Percentiles rank a stretch among this genome's conserved stretches.
Evolutionary conservation across 345 rosid species (phyloP).

Genomic region (Physaria fendleri): DNA sequence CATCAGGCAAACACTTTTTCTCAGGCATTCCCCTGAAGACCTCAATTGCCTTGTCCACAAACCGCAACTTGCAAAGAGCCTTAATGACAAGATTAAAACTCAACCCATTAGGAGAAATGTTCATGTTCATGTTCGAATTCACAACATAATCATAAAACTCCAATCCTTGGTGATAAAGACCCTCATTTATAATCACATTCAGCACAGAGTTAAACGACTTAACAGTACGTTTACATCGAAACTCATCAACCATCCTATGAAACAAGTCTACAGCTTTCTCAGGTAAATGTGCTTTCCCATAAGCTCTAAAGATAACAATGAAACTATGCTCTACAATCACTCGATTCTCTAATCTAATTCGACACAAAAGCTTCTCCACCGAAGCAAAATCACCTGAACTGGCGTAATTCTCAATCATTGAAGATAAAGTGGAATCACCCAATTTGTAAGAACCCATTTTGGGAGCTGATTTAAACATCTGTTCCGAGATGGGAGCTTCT

Average conservation of each 20-base stretch:
- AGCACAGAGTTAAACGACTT: constrained; percentile 86
- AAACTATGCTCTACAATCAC: constrained; percentile 52
- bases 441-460: constrained; percentile 56
- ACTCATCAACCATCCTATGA: constrained; percentile 52
- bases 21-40: constrained; percentile 66
- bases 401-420: constrained; percentile 57
- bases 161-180: constrained; percentile 48
- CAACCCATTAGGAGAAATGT: constrained; percentile 53
- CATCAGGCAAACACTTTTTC: constrained; percentile 56
- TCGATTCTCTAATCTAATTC: constrained; percentile 58
- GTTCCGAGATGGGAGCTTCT: constrained; percentile 44
- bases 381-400: constrained; percentile 48
- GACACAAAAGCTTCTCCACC: constrained; percentile 48
- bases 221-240: constrained; percentile 63
- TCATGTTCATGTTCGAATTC: constrained; percentile 36
- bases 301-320: constrained; percentile 58
- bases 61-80: constrained; percentile 62
- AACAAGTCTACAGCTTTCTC: constrained; percentile 62
- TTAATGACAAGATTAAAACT: constrained; percentile 71
- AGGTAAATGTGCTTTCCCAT: constrained; percentile 60
- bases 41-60: constrained; percentile 62
- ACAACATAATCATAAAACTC: constrained; percentile 58
- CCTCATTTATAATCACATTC: constrained; percentile 56
- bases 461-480: constrained; percentile 43
- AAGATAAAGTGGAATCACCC: constrained; percentile 78